Evolutionary conservation across 805 yeast genomes (phyloP), one percentile per base, ranked within the genome.

Genomic region (Saccharomycopsis sp.): DNA sequence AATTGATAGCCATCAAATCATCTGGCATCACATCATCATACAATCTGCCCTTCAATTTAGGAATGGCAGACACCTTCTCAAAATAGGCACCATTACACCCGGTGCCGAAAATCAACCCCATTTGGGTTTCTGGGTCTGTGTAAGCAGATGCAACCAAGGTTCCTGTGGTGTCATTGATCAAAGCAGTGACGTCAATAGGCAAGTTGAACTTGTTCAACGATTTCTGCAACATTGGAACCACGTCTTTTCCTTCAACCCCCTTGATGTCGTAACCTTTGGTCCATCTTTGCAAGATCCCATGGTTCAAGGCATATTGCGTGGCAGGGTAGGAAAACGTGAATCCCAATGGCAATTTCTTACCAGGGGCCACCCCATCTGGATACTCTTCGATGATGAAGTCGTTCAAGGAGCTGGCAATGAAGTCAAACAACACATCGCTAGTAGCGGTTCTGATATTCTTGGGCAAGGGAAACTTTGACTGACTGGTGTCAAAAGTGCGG

Each of bases 1-100:
- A 87, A 71, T 89, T 89, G 61, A 89, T 89, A 41, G 96, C 96
- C 94, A 89, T 88, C 49, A 80, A 77, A 32, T 81, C 70, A 37
- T 73, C 73, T 5, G 57, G 61, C n/a, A 36, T 16, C 52, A 86
- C 72, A 57, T 85, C 95, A 32, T 62, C 65, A 22, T 76, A 71
- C 41, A 80, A 60, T 53, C 63, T 65, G 46, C 92, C 94, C 53
- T 75, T 76, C 52, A 89, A 70, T 68, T 89, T 89, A 49, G 88
- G 89, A 53, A 89, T 75, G 53, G 75, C 75, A 39, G 67, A 61
- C 39, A 77, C 79, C 37, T 63, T 63, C 54, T 89, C 97, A 64
- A 78, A 88, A 68, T 88, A 89, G 42, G 96, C 96, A 61, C 96
- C 96, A 61, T 89, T 89, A 65, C 89, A 85, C 52, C 97, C 97